phyloP scores from a whole-genome alignment of 768 basidiomycete genomes.

The Tubosaeta sp. region DNA sequence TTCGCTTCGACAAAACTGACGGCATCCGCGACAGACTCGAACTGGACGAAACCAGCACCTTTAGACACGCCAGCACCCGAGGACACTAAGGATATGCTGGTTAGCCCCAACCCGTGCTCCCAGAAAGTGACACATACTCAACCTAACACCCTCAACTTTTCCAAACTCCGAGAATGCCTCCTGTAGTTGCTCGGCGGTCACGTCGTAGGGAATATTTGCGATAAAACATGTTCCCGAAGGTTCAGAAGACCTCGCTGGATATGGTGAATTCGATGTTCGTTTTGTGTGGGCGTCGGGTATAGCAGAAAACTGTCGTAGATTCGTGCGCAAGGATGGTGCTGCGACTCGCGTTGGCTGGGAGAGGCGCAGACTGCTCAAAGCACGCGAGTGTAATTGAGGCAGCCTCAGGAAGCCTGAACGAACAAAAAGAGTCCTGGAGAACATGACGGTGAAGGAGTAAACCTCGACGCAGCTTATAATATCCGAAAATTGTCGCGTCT shows the following conservation, averaged over 20 bases:
- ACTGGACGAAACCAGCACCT: constrained; percentile 48
- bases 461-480: too few relatives aligned
- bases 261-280: not conserved
- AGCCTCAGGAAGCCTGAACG: constrained; percentile 10
- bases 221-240: constrained; percentile 42
- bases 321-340: not conserved
- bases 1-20: constrained; percentile 33
- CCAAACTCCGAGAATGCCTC: constrained; percentile 45
- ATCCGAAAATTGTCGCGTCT: constrained; percentile 15
- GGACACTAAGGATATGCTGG: constrained; percentile 9
- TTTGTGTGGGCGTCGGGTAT: constrained; percentile 7
- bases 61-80: constrained; percentile 34
- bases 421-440: constrained; percentile 20
- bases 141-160: constrained; percentile 30
- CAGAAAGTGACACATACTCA: constrained; percentile 36
- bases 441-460: constrained; percentile 14
- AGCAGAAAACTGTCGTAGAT: constrained; percentile 19
- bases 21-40: constrained; percentile 35
- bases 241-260: not conserved
- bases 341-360: not conserved
- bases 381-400: constrained; percentile 11
- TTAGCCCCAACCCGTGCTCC: not conserved
- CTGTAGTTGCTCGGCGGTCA: constrained; percentile 38
- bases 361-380: constrained; percentile 11
- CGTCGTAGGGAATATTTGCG: constrained; percentile 51